Conservation (phyloP, 1,284 basidiomycete species). For the Clitocybe nebularis region DNA sequence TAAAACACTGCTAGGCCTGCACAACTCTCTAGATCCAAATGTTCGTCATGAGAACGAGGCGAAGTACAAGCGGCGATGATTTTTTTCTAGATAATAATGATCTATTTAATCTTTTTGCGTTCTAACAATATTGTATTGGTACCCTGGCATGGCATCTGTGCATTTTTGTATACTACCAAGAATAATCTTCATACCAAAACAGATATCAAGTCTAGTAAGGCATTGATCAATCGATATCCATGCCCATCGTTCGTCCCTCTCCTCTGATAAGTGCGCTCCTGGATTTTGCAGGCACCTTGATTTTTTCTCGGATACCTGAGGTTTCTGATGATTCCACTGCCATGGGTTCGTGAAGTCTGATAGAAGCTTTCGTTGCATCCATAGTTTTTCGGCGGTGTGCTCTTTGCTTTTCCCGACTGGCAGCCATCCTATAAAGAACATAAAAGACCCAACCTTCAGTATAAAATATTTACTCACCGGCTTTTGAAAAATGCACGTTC, state of each 20-base stretch:
- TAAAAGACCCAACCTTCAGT: too few relatives aligned
- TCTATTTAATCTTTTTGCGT: not conserved
- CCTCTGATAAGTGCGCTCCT: constrained; percentile 73
- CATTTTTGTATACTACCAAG: constrained; percentile 7
- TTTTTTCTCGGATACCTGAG: constrained; percentile 67
- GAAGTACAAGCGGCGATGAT: constrained; percentile 80
- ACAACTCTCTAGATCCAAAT: constrained; percentile 85
- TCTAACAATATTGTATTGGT: constrained; percentile 10
- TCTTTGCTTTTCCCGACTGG: constrained; percentile 67
- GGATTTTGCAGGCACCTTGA: constrained; percentile 69
- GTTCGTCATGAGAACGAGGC: constrained; percentile 77
- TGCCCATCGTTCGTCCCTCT: constrained; percentile 76
- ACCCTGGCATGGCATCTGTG: constrained; percentile 13
- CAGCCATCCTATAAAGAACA: constrained; percentile 71
- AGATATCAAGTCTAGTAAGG: not conserved
- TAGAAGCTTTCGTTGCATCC: constrained; percentile 52
- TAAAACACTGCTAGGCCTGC: constrained; percentile 90
- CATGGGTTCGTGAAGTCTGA: constrained; percentile 74
- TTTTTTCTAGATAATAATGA: too few relatives aligned
- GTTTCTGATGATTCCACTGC: constrained; percentile 38
- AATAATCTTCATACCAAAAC: not conserved
- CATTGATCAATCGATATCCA: constrained; percentile 66
- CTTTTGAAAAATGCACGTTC: constrained; percentile 98
- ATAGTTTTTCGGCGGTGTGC: constrained; percentile 64
- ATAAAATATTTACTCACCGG: constrained; percentile 67